These are phyloP conservation scores for Pinus albicaulis DNA, from an alignment of 75 land plant species.

Conservation along the genomic window DNA sequence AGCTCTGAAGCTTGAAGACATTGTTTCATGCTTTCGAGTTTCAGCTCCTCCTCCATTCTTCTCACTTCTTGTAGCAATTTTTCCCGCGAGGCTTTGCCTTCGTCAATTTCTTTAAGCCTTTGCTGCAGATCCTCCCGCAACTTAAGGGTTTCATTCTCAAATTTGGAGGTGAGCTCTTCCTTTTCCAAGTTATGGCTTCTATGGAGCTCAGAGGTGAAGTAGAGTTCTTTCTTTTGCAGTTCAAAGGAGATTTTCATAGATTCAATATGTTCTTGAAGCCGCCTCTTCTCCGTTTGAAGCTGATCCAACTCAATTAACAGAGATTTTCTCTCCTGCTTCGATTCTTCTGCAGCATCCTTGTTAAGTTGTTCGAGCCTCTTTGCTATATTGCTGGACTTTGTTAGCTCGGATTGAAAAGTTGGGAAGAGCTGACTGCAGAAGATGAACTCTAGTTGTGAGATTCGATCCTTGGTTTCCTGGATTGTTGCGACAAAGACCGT, in stretches of 20 bases:
- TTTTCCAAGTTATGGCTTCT: constrained; percentile 28
- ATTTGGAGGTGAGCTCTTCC: constrained; percentile 9
- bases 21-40: not conserved
- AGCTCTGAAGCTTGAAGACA: constrained; percentile 13
- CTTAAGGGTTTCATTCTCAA: constrained; percentile 12
- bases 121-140: constrained; percentile 30
- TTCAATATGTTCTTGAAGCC: constrained; percentile 18
- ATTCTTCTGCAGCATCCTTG: constrained; percentile 36
- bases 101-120: constrained; percentile 32
- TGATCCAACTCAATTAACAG: constrained; percentile 38
- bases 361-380: constrained; percentile 28
- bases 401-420: constrained; percentile 37
- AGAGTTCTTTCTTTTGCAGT: constrained; percentile 14
- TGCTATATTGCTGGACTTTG: constrained; percentile 26
- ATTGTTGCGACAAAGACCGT: constrained; percentile 67
- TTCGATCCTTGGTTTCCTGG: constrained; percentile 70
- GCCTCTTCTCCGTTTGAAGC: constrained; percentile 29
- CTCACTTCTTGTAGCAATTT: constrained; percentile 30
- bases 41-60: constrained; percentile 19
- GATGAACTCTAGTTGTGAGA: constrained; percentile 66
- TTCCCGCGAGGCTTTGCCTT: constrained; percentile 16
- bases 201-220: constrained; percentile 14
- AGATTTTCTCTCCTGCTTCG: constrained; percentile 33
- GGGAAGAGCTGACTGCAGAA: constrained; percentile 79
- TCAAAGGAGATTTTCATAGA: constrained; percentile 13